A percentile compares a stretch with the other conserved stretches of the same genome.
These are phyloP conservation scores for Ophiostoma novo-ulmi DNA, from an alignment of 2,329 filamentous ascomycete species.

Conservation along the genomic window DNA sequence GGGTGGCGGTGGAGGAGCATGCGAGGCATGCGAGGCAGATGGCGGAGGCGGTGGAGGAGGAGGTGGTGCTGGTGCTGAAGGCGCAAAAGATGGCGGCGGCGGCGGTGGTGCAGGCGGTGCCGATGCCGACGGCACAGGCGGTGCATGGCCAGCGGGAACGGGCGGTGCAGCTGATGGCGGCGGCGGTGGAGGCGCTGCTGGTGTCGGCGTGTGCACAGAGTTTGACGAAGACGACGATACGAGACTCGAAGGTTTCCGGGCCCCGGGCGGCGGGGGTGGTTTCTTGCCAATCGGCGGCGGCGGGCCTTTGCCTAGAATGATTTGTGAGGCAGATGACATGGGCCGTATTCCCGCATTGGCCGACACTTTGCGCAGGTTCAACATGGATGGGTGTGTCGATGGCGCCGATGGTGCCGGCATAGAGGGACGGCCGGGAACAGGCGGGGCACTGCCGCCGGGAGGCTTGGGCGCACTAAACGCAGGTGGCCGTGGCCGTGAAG, in stretches of 20 bases:
- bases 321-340: slow-evolving; percentile 53
- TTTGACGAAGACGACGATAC: slow-evolving; percentile 17
- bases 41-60: slow-evolving; percentile 36
- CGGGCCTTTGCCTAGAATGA: slow-evolving; percentile 51
- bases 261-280: slow-evolving; percentile 57
- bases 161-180: slow-evolving; percentile 33
- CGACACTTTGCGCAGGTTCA: slow-evolving; percentile 54
- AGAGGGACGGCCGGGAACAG: slow-evolving; percentile 52
- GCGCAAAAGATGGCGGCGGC: slow-evolving; percentile 32
- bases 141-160: slow-evolving; percentile 33
- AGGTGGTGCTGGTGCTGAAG: slow-evolving; percentile 35
- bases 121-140: slow-evolving; percentile 40
- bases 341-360: slow-evolving; percentile 48
- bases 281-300: slow-evolving; percentile 77
- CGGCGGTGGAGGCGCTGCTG: slow-evolving; percentile 37
- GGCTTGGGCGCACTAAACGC: slow-evolving; percentile 52
- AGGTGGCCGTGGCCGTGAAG: slow-evolving; percentile 47
- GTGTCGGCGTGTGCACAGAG: slow-evolving; percentile 33
- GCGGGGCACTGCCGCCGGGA: slow-evolving; percentile 55
- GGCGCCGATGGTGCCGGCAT: slow-evolving; percentile 36
- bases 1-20: slow-evolving; percentile 37
- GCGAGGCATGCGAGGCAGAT: slow-evolving; percentile 31
- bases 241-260: slow-evolving; percentile 50
- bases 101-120: slow-evolving; percentile 37
- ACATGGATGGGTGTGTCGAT: slow-evolving; percentile 39